Evolutionary conservation across 768 basidiomycete genomes (phyloP).

Genomic region (Kwoniella sp.): DNA sequence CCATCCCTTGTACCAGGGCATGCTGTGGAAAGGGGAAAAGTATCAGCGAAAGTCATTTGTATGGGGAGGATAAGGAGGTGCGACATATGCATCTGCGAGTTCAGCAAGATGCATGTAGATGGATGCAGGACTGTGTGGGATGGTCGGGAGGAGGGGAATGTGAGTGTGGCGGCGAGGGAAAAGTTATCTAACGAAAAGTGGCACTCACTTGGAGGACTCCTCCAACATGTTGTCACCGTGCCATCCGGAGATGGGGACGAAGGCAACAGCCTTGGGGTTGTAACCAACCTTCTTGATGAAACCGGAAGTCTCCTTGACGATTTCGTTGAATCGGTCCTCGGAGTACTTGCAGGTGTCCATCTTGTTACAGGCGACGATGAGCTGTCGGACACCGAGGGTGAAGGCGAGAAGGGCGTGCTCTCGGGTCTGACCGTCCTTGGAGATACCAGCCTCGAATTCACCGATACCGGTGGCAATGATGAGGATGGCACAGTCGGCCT

Average conservation of each 20-base stretch:
- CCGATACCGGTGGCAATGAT: conserved; percentile 99
- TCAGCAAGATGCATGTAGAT: conserved; percentile 17
- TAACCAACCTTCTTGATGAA: conserved; percentile 89
- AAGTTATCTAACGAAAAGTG: not conserved
- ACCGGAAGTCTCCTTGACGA: conserved; percentile 92
- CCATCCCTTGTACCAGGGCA: conserved; percentile 99
- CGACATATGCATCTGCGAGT: not conserved
- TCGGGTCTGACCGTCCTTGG: conserved; percentile 99
- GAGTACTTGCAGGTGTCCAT: conserved; percentile 99
- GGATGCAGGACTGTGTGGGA: too few relatives aligned
- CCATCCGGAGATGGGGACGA: conserved; percentile 99
- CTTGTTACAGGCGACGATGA: conserved; percentile 93
- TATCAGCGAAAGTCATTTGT: conserved; percentile 4
- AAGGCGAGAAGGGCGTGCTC: conserved; percentile 99
- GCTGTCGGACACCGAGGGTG: conserved; percentile 99
- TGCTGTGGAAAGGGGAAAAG: conserved; percentile 62
- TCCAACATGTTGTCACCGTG: conserved; percentile 99
- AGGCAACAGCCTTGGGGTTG: conserved; percentile 96
- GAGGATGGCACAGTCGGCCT: conserved; percentile 99
- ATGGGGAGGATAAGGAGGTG: not conserved
- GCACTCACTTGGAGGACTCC: conserved; percentile 84
- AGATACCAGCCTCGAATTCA: conserved; percentile 99
- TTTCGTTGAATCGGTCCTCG: conserved; percentile 99
- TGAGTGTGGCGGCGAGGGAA: not conserved
- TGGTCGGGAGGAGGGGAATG: not conserved